Percentiles rank a stretch among this genome's conserved stretches.
These are phyloP conservation scores for Gossypium ekmanianum DNA, from an alignment of 345 rosid species.

Conservation along the genomic window DNA sequence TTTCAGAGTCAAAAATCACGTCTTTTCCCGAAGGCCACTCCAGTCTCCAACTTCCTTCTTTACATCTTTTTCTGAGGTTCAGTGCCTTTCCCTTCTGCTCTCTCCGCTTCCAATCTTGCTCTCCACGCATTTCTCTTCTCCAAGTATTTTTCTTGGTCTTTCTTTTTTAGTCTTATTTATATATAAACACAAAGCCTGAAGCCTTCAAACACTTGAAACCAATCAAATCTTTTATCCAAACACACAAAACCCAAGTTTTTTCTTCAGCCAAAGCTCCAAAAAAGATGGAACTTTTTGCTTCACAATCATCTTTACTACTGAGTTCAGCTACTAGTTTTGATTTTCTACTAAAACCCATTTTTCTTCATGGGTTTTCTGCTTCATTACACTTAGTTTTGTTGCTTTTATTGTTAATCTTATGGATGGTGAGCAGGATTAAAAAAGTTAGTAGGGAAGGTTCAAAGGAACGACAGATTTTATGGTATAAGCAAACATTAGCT, in stretches of 20 bases:
- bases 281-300: slow-evolving; percentile 31
- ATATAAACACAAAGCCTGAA: background rate
- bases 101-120: slow-evolving; percentile 22
- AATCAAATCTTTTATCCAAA: too few relatives aligned
- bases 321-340: slow-evolving; percentile 20
- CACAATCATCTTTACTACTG: slow-evolving; percentile 22
- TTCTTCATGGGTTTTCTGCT: slow-evolving; percentile 38
- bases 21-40: background rate
- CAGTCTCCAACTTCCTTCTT: background rate
- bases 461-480: too few relatives aligned
- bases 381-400: slow-evolving; percentile 42
- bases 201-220: background rate
- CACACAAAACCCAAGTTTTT: background rate
- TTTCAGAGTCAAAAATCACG: background rate
- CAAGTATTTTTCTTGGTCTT: background rate
- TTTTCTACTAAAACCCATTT: slow-evolving; percentile 39
- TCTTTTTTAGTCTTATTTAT: background rate
- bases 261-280: background rate
- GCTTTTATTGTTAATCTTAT: slow-evolving; percentile 15
- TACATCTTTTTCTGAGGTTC: background rate
- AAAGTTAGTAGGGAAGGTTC: too few relatives aligned
- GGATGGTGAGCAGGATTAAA: too few relatives aligned
- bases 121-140: slow-evolving; percentile 23
- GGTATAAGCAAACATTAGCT: too few relatives aligned
- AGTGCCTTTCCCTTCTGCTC: background rate